Conservation (phyloP, 352 stramenopile species). For the Pythium aphanidermatum region DNA sequence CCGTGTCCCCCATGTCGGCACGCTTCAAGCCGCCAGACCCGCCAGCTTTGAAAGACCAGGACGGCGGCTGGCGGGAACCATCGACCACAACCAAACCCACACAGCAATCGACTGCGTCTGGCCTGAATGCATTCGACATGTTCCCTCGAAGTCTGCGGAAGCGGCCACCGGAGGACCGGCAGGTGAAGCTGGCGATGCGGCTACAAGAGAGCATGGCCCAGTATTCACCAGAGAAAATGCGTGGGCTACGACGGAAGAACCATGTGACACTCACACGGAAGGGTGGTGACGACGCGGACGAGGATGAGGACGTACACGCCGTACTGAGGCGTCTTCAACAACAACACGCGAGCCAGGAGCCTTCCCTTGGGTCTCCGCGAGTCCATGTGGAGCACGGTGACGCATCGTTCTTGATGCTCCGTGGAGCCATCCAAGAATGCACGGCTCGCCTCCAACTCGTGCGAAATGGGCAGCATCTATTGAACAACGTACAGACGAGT, state of each 20-base stretch:
- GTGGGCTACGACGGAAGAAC: constrained; percentile 19
- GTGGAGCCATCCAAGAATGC: constrained; percentile 45
- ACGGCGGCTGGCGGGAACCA: constrained; percentile 16
- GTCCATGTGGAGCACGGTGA: constrained; percentile 20
- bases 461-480: constrained; percentile 41
- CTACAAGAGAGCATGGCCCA: constrained; percentile 41
- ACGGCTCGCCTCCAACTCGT: constrained; percentile 36
- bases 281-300: not conserved
- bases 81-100: not conserved
- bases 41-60: constrained; percentile 19
- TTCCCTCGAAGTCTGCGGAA: constrained; percentile 34
- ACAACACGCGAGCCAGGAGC: constrained; percentile 4
- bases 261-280: constrained; percentile 5
- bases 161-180: constrained; percentile 35
- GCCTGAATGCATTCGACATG: constrained; percentile 16
- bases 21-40: not conserved
- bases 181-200: constrained; percentile 41
- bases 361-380: constrained; percentile 1
- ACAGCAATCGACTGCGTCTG: not conserved
- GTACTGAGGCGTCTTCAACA: constrained; percentile 5
- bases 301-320: constrained; percentile 12
- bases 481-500: constrained; percentile 26
- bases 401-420: constrained; percentile 42
- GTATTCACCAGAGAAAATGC: constrained; percentile 43
- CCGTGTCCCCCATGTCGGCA: too few relatives aligned